These are phyloP conservation scores for Arabidopsis hybrid DNA, from an alignment of 441 rosid genomes.

Conservation along the genomic window DNA sequence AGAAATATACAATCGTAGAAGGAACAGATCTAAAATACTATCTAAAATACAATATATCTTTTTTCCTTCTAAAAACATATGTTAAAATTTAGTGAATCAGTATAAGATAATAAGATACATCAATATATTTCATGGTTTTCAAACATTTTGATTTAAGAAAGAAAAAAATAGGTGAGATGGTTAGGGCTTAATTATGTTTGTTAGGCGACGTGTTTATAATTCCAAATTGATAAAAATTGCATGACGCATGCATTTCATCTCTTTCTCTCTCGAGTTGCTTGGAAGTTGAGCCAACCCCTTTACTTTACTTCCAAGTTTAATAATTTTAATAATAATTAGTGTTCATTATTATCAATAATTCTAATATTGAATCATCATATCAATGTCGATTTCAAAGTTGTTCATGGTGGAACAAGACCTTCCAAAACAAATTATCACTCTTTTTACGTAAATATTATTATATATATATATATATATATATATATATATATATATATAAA, in stretches of 20 bases:
- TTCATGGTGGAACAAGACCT: constrained; percentile 22
- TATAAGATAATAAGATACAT: background rate
- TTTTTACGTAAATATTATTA: background rate
- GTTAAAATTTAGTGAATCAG: background rate
- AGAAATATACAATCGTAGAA: constrained; percentile 12
- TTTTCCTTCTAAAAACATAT: background rate
- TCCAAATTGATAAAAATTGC: constrained; percentile 10
- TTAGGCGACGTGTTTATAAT: constrained; percentile 26
- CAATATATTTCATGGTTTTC: background rate
- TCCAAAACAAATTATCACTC: too few species aligned
- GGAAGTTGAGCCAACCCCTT: constrained; percentile 44
- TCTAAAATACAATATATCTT: too few species aligned
- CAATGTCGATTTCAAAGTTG: constrained; percentile 31
- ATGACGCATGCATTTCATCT: constrained; percentile 36
- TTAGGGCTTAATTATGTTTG: constrained; percentile 20
- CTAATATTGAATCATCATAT: constrained; percentile 26
- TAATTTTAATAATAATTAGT: background rate
- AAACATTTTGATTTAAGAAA: constrained; percentile 12
- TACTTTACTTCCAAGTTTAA: constrained; percentile 43
- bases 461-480: background rate
- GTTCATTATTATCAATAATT: constrained; percentile 34
- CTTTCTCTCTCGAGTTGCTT: constrained; percentile 42
- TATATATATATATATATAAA: background rate
- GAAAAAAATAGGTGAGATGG: constrained; percentile 20
- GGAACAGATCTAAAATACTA: background rate